These are phyloP conservation scores for Cairneyella variabilis DNA, from an alignment of 495 filamentous ascomycete genomes.

Conservation along the genomic window DNA sequence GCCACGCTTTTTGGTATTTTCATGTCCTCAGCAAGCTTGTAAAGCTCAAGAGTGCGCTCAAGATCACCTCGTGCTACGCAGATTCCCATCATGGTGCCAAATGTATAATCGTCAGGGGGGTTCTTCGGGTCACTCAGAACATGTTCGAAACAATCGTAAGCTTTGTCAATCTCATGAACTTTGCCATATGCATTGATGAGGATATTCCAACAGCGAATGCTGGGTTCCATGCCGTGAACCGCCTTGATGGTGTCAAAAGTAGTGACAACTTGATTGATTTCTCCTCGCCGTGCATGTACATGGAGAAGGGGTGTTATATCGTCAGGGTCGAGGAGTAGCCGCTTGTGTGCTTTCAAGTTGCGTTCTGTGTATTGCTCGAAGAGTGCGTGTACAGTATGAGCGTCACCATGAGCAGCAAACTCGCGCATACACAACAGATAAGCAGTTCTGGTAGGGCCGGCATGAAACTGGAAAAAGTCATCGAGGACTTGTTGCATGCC, in stretches of 20 bases:
- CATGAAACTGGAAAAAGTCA: slow-evolving; percentile 46
- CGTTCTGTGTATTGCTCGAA: slow-evolving; percentile 35
- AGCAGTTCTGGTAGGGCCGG: slow-evolving; percentile 33
- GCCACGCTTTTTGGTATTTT: slow-evolving; percentile 36
- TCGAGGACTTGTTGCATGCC: slow-evolving; percentile 49
- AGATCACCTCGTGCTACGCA: slow-evolving; percentile 72
- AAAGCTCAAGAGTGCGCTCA: slow-evolving; percentile 59
- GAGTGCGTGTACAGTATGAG: slow-evolving; percentile 45
- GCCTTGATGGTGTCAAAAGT: slow-evolving; percentile 56
- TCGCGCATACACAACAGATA: slow-evolving; percentile 47
- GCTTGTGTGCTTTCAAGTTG: background rate
- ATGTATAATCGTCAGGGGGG: slow-evolving; percentile 56
- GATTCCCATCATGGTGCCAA: slow-evolving; percentile 67
- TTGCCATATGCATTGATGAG: slow-evolving; percentile 67
- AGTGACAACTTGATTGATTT: slow-evolving; percentile 49
- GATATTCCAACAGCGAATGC: slow-evolving; percentile 65
- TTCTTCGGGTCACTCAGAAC: slow-evolving; percentile 40
- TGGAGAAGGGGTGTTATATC: slow-evolving; percentile 50
- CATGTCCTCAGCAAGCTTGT: slow-evolving; percentile 45
- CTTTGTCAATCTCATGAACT: slow-evolving; percentile 60
- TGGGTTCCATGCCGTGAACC: slow-evolving; percentile 51
- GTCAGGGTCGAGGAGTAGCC: background rate
- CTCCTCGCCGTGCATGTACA: slow-evolving; percentile 60
- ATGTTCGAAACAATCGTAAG: slow-evolving; percentile 53
- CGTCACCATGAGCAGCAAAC: slow-evolving; percentile 52